phyloP scores from a whole-genome alignment of 352 stramenopile genomes.

The Phytophthora boehmeriae region DNA sequence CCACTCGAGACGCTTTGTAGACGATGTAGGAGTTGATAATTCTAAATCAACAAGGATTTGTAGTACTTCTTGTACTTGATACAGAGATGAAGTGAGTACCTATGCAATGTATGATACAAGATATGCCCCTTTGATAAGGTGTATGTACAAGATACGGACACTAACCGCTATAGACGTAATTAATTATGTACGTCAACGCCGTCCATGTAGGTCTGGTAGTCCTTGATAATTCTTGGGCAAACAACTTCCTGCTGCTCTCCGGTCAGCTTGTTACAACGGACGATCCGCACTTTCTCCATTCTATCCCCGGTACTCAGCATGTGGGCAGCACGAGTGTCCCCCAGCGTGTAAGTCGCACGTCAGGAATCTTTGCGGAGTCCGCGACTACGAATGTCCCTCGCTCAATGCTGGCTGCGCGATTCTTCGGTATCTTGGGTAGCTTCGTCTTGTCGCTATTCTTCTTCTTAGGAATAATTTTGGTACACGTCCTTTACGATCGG shows the following conservation, averaged over 20 bases:
- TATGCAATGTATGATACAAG: conserved; percentile 5
- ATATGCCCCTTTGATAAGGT: conserved; percentile 1
- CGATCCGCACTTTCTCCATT: conserved; percentile 2
- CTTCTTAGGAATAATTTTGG: conserved; percentile 13
- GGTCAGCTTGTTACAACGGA: conserved; percentile 1
- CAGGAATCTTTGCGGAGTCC: neutral
- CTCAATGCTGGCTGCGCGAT: conserved; percentile 5
- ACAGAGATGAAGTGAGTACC: conserved; percentile 15
- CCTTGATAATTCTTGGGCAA: conserved; percentile 9
- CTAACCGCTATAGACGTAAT: conserved; percentile 7
- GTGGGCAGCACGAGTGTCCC: conserved; percentile 10
- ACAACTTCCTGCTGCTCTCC: conserved; percentile 8
- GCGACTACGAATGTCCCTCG: conserved; percentile 3
- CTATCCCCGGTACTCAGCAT: conserved; percentile 7
- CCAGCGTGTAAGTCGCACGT: conserved; percentile 3
- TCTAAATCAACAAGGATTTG: conserved; percentile 16
- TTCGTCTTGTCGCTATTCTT: conserved; percentile 11
- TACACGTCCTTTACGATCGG: conserved; percentile 9
- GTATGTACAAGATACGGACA: conserved; percentile 6
- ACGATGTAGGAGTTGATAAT: conserved; percentile 18
- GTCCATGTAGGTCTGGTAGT: conserved; percentile 16
- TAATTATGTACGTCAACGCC: conserved; percentile 13
- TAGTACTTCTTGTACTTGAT: conserved; percentile 25
- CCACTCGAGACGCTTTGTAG: conserved; percentile 3
- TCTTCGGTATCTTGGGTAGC: conserved; percentile 17